These are phyloP conservation scores for Fusarium citri DNA, from an alignment of 2,329 filamentous ascomycete genomes.

Conservation along the genomic window DNA sequence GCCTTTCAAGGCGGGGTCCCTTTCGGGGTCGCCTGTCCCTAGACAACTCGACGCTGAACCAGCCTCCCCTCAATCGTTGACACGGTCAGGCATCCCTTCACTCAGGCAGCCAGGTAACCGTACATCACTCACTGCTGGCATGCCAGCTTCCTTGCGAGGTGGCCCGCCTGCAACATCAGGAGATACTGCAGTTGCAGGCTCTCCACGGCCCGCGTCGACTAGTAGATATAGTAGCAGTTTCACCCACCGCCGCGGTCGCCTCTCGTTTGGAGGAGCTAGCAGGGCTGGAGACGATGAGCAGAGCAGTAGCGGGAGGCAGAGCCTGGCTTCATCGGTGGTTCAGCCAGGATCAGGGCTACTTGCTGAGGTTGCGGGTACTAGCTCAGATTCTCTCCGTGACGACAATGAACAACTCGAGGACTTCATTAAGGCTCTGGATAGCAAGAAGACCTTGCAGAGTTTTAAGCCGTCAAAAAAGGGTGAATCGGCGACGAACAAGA, in stretches of 20 bases:
- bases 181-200: constrained; percentile 76
- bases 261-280: constrained; percentile 80
- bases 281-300: constrained; percentile 77
- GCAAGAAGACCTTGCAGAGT: constrained; percentile 85
- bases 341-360: constrained; percentile 84
- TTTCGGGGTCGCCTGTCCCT: constrained; percentile 85
- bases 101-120: constrained; percentile 71
- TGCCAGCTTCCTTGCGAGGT: constrained; percentile 77
- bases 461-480: constrained; percentile 76
- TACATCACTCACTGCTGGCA: constrained; percentile 78
- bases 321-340: constrained; percentile 74
- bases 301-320: constrained; percentile 83
- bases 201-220: constrained; percentile 82
- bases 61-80: constrained; percentile 66
- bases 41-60: constrained; percentile 64
- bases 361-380: constrained; percentile 74
- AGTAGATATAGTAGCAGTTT: constrained; percentile 95
- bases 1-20: constrained; percentile 93
- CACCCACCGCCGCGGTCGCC: constrained; percentile 81
- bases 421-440: constrained; percentile 89
- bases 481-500: constrained; percentile 78
- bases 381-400: constrained; percentile 74
- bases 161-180: constrained; percentile 66
- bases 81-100: constrained; percentile 60
- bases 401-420: constrained; percentile 95